Evolutionary conservation across 2,329 filamentous ascomycete genomes (phyloP).

Genomic region (Cryphonectria nitschkei): DNA sequence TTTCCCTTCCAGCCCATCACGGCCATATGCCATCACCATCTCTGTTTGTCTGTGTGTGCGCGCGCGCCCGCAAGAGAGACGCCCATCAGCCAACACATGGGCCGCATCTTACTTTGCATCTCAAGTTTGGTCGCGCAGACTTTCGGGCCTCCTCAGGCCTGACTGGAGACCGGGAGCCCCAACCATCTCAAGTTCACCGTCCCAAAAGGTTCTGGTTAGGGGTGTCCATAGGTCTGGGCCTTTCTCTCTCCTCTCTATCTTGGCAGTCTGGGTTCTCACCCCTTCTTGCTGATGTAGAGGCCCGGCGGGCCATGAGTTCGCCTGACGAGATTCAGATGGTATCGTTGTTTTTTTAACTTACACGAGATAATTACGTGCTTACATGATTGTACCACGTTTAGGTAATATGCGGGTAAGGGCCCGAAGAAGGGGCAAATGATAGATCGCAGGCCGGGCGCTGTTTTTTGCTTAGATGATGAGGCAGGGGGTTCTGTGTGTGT

Average conservation of each 20-base stretch:
- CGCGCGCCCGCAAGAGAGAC: background rate
- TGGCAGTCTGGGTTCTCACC: background rate
- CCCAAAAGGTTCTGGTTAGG: background rate
- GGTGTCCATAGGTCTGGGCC: background rate
- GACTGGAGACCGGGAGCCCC: background rate
- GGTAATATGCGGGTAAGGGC: background rate
- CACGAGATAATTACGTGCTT: background rate
- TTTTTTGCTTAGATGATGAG: background rate
- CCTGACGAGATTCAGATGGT: background rate
- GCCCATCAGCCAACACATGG: background rate
- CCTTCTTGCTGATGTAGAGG: background rate
- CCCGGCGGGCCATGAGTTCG: background rate
- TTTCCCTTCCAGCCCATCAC: background rate
- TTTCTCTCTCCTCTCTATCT: background rate
- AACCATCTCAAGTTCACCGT: background rate
- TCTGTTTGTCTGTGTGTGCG: background rate
- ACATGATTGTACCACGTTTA: background rate
- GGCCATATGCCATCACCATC: background rate
- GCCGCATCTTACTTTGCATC: background rate
- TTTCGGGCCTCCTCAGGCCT: background rate
- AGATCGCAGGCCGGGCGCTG: background rate
- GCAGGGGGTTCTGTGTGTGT: background rate
- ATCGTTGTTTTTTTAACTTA: too few relatives aligned
- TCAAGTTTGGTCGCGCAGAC: background rate
- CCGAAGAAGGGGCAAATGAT: background rate